Base-by-base conservation (phyloP, 306 rosid species). In the Quercus robur region DNA sequence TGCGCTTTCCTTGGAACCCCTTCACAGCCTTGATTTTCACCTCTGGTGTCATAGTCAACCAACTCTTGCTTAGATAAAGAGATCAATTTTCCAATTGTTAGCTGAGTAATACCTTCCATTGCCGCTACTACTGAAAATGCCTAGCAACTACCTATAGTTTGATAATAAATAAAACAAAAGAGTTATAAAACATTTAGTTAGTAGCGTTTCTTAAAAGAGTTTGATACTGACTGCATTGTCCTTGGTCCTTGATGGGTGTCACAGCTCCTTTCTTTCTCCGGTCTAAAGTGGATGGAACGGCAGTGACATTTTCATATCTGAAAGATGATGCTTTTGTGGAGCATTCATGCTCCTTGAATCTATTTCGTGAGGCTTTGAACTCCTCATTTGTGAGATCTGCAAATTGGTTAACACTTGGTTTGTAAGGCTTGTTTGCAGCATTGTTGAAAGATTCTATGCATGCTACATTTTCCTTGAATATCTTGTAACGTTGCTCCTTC, bases 41-140 rank as follows among this genome's bases (percentile, higher is more conserved):
- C 82, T 6, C 20, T 64, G 7, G 74, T 77, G 58, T 87, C 87
- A 63, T 89, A 85, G 35, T 89, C 90, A 76, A 85, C 85, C 64
- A 85, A 70, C 78, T 89, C 84, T 79, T 89, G 90, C 74, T 86
- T 86, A 0, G 87, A 87, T 19, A 85, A 74, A 23, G 86, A 84
- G 58, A 79, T 72, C 56, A 84, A 70, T 1, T 80, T 64, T 7
- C 86, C 80, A 4, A 84, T 67, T 3, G 25, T 79, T 20, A 81
- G 17, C 56, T 23, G 6, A 14, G 75, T 67, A 35, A 80, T 76
- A 80, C 88, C 88, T 83, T 87, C 90, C 0, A 84, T 81, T 54
- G 89, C 84, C 18, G 84, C 89, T 18, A 81, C 85, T 20, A 86
- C 86, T 54, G 88, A 81, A 81, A 85, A 85, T 1, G 86, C 87